Evolutionary conservation across 352 stramenopile species (phyloP).

Genomic region (Globisporangium iwayamae): DNA sequence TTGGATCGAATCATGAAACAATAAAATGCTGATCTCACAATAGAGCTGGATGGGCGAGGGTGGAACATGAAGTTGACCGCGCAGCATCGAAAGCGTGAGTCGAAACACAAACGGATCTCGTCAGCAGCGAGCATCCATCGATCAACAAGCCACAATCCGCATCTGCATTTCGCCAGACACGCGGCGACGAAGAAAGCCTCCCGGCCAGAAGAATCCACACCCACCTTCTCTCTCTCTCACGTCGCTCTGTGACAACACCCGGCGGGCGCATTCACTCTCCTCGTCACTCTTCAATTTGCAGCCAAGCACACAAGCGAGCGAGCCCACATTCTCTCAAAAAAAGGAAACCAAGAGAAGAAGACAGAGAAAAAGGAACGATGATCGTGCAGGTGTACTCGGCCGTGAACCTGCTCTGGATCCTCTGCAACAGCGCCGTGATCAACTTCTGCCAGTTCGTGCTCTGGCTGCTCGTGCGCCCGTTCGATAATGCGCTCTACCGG

Average conservation of each 20-base stretch:
- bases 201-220: background rate
- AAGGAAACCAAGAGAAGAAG: background rate
- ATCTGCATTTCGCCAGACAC: background rate
- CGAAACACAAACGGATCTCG: background rate
- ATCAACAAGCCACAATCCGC: background rate
- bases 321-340: too few relatives aligned
- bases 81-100: slow-evolving; percentile 8
- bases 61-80: slow-evolving; percentile 11
- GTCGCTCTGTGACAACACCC: too few relatives aligned
- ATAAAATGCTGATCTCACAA: background rate
- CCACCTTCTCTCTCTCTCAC: background rate
- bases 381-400: slow-evolving; percentile 71
- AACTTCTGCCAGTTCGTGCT: slow-evolving; percentile 80
- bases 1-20: background rate
- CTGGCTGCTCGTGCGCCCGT: slow-evolving; percentile 80
- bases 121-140: background rate
- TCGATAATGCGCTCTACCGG: slow-evolving; percentile 80
- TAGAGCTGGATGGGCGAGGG: background rate
- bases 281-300: background rate
- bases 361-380: slow-evolving; percentile 18
- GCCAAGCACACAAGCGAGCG: too few relatives aligned
- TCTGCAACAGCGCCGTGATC: slow-evolving; percentile 79
- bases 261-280: background rate
- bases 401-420: slow-evolving; percentile 79
- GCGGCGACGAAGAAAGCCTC: slow-evolving; percentile 4